phyloP scores from a whole-genome alignment of 768 basidiomycete species.

The Lactifluus piperatus region DNA sequence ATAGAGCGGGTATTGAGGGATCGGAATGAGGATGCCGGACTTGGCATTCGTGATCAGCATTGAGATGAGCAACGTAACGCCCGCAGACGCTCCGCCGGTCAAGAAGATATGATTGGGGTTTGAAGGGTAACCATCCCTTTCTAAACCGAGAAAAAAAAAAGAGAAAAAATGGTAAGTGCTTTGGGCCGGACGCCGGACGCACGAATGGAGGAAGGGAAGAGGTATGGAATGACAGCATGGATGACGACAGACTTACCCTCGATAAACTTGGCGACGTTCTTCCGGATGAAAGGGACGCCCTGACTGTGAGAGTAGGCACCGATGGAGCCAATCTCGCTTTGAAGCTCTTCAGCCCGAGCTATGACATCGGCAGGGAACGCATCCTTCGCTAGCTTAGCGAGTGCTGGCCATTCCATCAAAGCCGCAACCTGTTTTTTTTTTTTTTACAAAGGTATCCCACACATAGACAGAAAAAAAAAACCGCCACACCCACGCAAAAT shows the following conservation, averaged over 20 bases:
- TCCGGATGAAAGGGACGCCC: conserved; percentile 81
- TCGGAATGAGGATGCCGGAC: conserved; percentile 85
- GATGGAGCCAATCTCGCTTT: conserved; percentile 78
- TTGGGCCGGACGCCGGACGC: neutral
- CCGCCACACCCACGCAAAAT: neutral
- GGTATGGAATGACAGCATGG: neutral
- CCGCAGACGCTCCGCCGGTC: conserved; percentile 89
- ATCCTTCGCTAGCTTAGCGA: conserved; percentile 65
- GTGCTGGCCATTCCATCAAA: conserved; percentile 83
- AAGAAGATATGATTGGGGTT: conserved; percentile 85
- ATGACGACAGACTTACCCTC: conserved; percentile 42
- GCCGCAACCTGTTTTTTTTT: conserved; percentile 59
- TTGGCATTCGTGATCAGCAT: conserved; percentile 63
- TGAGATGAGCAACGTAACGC: conserved; percentile 80
- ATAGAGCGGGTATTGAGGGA: conserved; percentile 97
- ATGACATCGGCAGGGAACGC: conserved; percentile 84
- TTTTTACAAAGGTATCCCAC: neutral
- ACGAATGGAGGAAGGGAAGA: neutral
- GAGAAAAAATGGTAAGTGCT: neutral
- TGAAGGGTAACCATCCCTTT: conserved; percentile 83
- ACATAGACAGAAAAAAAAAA: neutral
- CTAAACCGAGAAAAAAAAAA: conserved; percentile 32
- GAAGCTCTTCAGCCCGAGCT: conserved; percentile 72
- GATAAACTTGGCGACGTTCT: conserved; percentile 86
- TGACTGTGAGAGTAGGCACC: conserved; percentile 97